Evolutionary conservation across 208 protist genomes (phyloP), one percentile per base, ranked within the genome.

Genomic region (Trypanosoma avium): DNA sequence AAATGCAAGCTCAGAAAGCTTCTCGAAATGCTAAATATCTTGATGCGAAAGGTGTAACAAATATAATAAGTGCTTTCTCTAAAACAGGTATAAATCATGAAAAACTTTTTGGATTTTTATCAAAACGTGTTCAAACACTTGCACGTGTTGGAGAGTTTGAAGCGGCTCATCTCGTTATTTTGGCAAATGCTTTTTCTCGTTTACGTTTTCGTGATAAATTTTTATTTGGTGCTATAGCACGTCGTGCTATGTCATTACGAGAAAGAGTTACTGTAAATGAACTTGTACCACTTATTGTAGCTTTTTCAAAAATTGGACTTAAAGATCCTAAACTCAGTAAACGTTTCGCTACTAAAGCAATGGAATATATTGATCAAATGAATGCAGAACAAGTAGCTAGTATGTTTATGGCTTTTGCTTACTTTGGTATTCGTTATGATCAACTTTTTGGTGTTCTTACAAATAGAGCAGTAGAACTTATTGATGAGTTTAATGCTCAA

Each of bases 351-450:
- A 78, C 53, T 49, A 96, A 96, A 68, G 85, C 85, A 64, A 94
- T 96, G 86, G 88, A 96, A 79, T 94, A 94, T 50, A 86, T 93
- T 32, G 91, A 96, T 36, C 82, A 93, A 67, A 96, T 96, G 91
- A 92, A 86, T 61, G 91, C 91, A 15, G 86, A 93, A 49, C 86
- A 96, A 62, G 91, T 96, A 54, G 67, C 88, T n/a, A 50, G 77
- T 13, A 87, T 92, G 74, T 96, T 96, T 47, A 82, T 94, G 73
- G 86, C 91, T 3, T 96, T 96, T 59, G 88, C 84, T 19, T 77
- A 78, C 65, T 94, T 96, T 65, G 91, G 91, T 46, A 93, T 96
- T 38, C 88, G 88, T 38, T 96, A 96, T 75, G 91, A 96, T 62
- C 91, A 96, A 70, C 79, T 96, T 43, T 96, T 96, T 64, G 91